A percentile compares a stretch with the other conserved stretches of the same genome.
These are phyloP conservation scores for Salix udensis DNA, from an alignment of 345 rosid genomes.

Conservation along the genomic window DNA sequence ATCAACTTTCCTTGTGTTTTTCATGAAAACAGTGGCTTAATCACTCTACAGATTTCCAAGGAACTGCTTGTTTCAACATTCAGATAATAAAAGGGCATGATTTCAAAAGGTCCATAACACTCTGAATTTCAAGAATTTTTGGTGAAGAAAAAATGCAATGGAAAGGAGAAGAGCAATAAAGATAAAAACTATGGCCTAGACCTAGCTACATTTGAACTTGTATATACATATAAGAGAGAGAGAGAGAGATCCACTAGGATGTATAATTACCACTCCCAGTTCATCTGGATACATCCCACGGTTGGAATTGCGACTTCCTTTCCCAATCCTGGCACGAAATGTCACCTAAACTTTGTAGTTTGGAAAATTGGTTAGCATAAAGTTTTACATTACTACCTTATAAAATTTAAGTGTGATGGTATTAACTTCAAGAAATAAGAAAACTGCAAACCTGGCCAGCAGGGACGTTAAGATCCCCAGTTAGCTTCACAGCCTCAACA, in stretches of 20 bases:
- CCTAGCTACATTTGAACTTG: not conserved
- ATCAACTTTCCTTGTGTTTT: not conserved
- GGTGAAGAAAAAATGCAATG: not conserved
- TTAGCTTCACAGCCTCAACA: conserved; percentile 93
- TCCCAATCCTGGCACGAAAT: conserved; percentile 94
- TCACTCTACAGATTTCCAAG: not conserved
- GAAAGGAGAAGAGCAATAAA: not conserved
- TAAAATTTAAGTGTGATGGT: not conserved
- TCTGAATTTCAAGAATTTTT: not conserved
- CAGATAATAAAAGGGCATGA: no score
- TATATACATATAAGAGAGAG: not conserved
- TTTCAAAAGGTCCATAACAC: not conserved
- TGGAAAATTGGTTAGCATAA: conserved; percentile 16
- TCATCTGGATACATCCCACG: conserved; percentile 79
- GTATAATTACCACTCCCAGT: conserved; percentile 74
- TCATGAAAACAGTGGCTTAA: not conserved
- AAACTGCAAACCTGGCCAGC: conserved; percentile 77
- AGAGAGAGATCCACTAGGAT: conserved; percentile 8
- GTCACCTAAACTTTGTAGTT: conserved; percentile 60
- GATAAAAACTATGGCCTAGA: not conserved
- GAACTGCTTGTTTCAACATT: conserved; percentile 8
- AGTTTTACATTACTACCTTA: not conserved
- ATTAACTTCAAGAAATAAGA: not conserved
- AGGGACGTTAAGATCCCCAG: conserved; percentile 98
- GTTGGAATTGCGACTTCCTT: conserved; percentile 48